Conservation (phyloP, 78 protist genomes). For the Dictyostelium discoideum region DNA sequence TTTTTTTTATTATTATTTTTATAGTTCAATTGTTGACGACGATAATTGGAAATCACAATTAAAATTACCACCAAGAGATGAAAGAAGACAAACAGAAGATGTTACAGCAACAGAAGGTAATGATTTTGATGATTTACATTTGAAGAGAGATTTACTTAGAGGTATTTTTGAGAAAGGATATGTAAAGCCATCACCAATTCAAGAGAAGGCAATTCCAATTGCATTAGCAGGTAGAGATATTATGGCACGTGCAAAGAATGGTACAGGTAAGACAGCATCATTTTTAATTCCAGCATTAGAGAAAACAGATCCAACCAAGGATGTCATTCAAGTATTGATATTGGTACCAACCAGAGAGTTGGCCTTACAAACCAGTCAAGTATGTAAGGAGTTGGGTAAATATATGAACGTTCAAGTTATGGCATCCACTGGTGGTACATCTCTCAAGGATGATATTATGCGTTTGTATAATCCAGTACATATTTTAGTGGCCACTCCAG, state of each 20-base stretch:
- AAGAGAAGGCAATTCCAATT: slow-evolving; percentile 43
- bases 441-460: slow-evolving; percentile 87
- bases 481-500: slow-evolving; percentile 94
- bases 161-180: slow-evolving; percentile 99
- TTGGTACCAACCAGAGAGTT: slow-evolving; percentile 96
- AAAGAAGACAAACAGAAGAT: slow-evolving; percentile 91
- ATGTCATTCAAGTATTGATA: slow-evolving; percentile 47
- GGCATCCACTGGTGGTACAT: slow-evolving; percentile 92
- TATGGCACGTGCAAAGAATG: slow-evolving; percentile 86
- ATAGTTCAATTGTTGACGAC: slow-evolving; percentile 76
- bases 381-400: slow-evolving; percentile 74
- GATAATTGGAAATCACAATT: slow-evolving; percentile 76
- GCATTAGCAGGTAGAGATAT: slow-evolving; percentile 47
- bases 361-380: slow-evolving; percentile 79
- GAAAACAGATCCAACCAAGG: slow-evolving; percentile 59
- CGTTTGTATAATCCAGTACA: slow-evolving; percentile 91
- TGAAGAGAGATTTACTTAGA: slow-evolving; percentile 97
- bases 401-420: slow-evolving; percentile 84
- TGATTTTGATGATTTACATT: slow-evolving; percentile 95
- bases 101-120: slow-evolving; percentile 95
- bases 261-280: slow-evolving; percentile 96
- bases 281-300: slow-evolving; percentile 90
- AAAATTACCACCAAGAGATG: slow-evolving; percentile 80
- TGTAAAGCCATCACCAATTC: slow-evolving; percentile 56
- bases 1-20: not conserved